phyloP scores from a whole-genome alignment of 78 protist species.

The Blattamonas nauphoetae region DNA sequence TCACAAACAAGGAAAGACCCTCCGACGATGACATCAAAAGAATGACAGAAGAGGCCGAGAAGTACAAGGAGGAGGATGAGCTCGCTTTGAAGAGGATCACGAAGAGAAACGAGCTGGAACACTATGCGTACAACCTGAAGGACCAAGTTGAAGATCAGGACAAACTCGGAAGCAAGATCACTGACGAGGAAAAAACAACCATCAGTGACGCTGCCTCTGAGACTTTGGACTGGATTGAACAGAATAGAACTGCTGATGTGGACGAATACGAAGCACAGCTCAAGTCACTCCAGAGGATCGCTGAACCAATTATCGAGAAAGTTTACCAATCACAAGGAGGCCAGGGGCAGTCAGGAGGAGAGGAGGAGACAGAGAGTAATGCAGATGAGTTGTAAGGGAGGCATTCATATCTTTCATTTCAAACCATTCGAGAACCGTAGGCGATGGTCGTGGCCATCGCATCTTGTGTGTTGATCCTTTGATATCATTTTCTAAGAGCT shows the following conservation, averaged over 20 bases:
- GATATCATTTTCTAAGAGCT: too few species aligned
- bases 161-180: constrained; percentile 73
- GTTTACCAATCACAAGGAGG: constrained; percentile 61
- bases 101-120: constrained; percentile 22
- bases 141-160: constrained; percentile 2
- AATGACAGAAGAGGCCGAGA: constrained; percentile 27
- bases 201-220: constrained; percentile 62
- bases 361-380: constrained; percentile 51
- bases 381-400: constrained; percentile 81
- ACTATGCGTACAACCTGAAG: not conserved
- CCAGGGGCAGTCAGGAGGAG: constrained; percentile 52
- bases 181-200: constrained; percentile 75
- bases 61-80: constrained; percentile 12
- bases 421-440: too few species aligned
- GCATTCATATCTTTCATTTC: too few species aligned
- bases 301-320: constrained; percentile 87
- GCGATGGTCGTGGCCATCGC: too few species aligned
- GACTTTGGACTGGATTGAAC: constrained; percentile 80
- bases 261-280: constrained; percentile 85
- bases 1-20: constrained; percentile 80
- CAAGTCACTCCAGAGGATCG: constrained; percentile 68
- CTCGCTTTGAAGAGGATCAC: not conserved
- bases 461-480: too few species aligned
- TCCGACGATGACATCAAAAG: constrained; percentile 45
- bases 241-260: constrained; percentile 69